Percentiles rank a stretch among this genome's conserved stretches.
Evolutionary conservation across 768 basidiomycete genomes (phyloP).

Genomic region (Scleroderma bovista): DNA sequence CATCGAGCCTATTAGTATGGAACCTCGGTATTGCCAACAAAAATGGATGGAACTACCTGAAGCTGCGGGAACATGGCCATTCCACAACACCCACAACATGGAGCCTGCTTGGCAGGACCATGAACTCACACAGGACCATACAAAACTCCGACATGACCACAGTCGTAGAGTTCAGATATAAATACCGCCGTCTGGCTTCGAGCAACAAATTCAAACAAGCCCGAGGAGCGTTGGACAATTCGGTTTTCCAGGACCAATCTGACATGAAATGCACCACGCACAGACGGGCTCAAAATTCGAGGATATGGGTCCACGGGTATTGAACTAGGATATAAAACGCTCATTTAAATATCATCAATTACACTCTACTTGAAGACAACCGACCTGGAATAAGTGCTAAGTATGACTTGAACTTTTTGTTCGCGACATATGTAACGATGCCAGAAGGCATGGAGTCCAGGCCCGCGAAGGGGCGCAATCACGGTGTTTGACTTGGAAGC

Average conservation of each 20-base stretch:
- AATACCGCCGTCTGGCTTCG: constrained; percentile 15
- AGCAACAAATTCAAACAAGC: constrained; percentile 36
- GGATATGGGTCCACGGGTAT: constrained; percentile 20
- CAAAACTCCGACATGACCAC: constrained; percentile 10
- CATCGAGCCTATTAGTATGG: constrained; percentile 44
- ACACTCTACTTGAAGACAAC: constrained; percentile 2
- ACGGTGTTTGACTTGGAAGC: constrained; percentile 68
- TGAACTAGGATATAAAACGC: constrained; percentile 20
- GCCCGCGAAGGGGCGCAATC: constrained; percentile 75
- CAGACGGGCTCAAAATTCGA: constrained; percentile 21
- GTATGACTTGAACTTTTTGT: constrained; percentile 56
- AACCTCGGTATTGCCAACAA: neutral
- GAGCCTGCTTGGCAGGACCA: constrained; percentile 35
- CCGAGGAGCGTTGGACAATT: constrained; percentile 55
- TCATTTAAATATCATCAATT: neutral
- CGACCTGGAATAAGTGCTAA: constrained; percentile 42
- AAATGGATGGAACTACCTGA: constrained; percentile 8
- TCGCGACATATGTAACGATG: constrained; percentile 59
- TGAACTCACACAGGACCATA: constrained; percentile 76
- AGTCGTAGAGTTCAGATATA: constrained; percentile 11
- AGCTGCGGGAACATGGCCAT: constrained; percentile 32
- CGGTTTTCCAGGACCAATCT: constrained; percentile 42
- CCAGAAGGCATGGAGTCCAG: constrained; percentile 79
- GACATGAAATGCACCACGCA: constrained; percentile 38
- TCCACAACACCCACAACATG: constrained; percentile 20